Percentiles rank a stretch among this genome's conserved stretches.
Conservation (phyloP, 108 stramenopile species). For the Nannochloropsis salina region DNA sequence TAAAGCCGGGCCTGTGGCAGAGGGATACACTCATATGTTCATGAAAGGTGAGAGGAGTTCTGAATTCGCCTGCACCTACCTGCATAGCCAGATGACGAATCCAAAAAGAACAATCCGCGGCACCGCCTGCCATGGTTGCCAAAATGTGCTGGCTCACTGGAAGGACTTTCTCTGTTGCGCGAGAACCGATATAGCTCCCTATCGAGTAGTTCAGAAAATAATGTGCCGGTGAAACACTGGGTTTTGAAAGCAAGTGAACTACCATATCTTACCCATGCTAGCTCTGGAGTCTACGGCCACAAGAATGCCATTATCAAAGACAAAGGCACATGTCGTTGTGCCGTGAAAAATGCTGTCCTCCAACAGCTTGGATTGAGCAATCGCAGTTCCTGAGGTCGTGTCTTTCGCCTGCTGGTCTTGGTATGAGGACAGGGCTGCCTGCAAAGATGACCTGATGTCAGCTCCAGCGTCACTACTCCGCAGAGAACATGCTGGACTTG, state of each 20-base stretch:
- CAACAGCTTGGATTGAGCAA: background rate
- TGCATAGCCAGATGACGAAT: slow-evolving; percentile 41
- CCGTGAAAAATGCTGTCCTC: slow-evolving; percentile 28
- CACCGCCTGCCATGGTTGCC: slow-evolving; percentile 51
- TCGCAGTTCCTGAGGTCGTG: background rate
- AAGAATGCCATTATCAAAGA: slow-evolving; percentile 34
- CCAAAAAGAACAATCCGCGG: slow-evolving; percentile 49
- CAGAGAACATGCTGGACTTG: background rate
- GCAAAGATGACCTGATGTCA: background rate
- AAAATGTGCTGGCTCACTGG: slow-evolving; percentile 42
- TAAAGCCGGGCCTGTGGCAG: background rate
- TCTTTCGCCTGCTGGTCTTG: background rate
- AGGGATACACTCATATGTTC: background rate
- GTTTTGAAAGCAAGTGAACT: background rate
- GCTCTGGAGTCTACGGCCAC: slow-evolving; percentile 46
- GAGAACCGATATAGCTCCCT: background rate
- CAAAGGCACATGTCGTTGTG: slow-evolving; percentile 43
- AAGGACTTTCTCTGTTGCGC: slow-evolving; percentile 30
- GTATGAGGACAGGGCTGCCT: background rate
- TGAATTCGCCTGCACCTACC: background rate
- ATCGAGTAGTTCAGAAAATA: background rate
- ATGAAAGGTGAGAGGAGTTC: background rate
- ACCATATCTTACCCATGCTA: slow-evolving; percentile 33
- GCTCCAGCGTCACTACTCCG: background rate
- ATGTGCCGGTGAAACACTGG: background rate